Conservation (phyloP, 2,329 filamentous ascomycete genomes). For the Fusarium armeniacum region DNA sequence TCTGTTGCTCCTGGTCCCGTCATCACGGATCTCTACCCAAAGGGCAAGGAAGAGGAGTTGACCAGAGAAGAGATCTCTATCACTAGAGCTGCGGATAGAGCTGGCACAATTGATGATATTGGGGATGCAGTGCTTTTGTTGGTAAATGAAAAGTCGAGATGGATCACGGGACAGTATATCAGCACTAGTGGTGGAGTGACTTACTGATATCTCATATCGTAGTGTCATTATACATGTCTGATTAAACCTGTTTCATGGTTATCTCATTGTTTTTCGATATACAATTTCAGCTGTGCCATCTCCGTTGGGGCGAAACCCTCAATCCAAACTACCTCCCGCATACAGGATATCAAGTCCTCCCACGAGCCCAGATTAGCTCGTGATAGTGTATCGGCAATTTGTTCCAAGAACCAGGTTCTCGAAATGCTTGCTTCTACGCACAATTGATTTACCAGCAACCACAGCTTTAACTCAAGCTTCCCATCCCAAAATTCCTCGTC, state of each 20-base stretch:
- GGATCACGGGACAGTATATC: conserved; percentile 38
- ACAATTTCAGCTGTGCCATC: conserved; percentile 23
- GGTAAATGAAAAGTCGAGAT: conserved; percentile 31
- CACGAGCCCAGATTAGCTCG: conserved; percentile 10
- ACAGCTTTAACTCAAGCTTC: conserved; percentile 23
- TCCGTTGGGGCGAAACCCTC: conserved; percentile 17
- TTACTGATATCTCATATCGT: not conserved
- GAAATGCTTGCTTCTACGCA: conserved; percentile 12
- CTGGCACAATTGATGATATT: conserved; percentile 57
- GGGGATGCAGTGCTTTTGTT: conserved; percentile 53
- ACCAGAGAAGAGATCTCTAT: conserved; percentile 38
- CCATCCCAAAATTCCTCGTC: conserved; percentile 8
- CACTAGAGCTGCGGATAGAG: conserved; percentile 53
- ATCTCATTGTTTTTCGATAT: conserved; percentile 8
- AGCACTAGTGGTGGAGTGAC: conserved; percentile 18
- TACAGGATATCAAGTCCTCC: conserved; percentile 15
- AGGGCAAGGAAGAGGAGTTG: conserved; percentile 38
- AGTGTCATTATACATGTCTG: not conserved
- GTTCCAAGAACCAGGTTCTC: conserved; percentile 25
- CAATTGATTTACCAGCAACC: conserved; percentile 31
- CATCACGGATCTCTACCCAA: conserved; percentile 52
- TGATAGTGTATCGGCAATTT: conserved; percentile 13
- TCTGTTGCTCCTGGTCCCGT: conserved; percentile 59
- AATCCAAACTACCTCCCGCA: conserved; percentile 30
- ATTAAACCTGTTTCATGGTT: not conserved